Evolutionary conservation across 2,329 filamentous ascomycete genomes (phyloP).

Genomic region (Aureobasidium musti): DNA sequence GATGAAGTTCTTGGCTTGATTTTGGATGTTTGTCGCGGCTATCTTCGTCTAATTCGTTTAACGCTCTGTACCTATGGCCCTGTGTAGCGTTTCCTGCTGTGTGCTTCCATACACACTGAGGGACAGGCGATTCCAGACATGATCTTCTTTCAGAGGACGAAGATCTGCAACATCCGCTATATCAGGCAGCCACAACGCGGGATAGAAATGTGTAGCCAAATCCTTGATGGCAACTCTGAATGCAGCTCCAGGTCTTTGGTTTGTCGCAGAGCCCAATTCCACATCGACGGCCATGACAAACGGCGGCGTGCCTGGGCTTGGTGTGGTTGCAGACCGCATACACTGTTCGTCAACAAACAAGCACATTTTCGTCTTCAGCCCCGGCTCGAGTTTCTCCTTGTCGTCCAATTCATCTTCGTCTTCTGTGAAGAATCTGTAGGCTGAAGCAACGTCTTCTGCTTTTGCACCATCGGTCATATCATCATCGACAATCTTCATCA

Average conservation of each 20-base stretch:
- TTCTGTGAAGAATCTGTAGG: not conserved
- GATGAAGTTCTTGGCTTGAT: too few species aligned
- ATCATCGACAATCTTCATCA: not conserved
- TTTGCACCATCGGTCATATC: not conserved
- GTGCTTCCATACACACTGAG: not conserved
- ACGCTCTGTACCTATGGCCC: too few species aligned
- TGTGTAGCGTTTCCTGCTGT: too few species aligned
- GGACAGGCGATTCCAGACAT: not conserved
- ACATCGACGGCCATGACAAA: not conserved
- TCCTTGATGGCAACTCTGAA: not conserved
- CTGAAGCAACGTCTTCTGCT: not conserved
- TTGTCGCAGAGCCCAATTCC: not conserved
- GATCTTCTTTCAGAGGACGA: not conserved
- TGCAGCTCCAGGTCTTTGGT: not conserved
- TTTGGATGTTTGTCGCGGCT: too few species aligned
- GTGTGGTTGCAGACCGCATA: not conserved
- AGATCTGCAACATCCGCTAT: not conserved
- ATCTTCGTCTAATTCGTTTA: too few species aligned
- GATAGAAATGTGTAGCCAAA: not conserved
- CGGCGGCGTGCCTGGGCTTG: not conserved
- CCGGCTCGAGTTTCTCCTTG: not conserved
- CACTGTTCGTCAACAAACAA: not conserved
- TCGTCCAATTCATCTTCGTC: not conserved
- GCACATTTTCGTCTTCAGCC: not conserved
- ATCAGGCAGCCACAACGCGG: not conserved